Conservation (phyloP, 2,329 filamentous ascomycete genomes). For the Pseudogymnoascus sp. region DNA sequence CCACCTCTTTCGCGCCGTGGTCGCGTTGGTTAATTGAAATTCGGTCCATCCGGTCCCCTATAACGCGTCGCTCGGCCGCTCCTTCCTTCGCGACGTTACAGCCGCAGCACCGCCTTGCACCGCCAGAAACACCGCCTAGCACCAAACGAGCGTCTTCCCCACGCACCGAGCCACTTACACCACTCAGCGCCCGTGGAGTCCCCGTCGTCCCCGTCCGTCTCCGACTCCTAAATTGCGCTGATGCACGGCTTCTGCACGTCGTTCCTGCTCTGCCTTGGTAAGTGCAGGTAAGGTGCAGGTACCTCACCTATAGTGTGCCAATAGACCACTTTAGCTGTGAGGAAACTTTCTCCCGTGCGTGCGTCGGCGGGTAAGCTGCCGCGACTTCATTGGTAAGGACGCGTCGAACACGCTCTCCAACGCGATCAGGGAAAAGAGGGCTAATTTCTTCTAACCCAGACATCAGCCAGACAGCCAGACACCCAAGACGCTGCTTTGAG, state of each 20-base stretch:
- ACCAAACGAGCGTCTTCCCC: neutral
- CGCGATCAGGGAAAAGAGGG: neutral
- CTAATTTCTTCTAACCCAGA: neutral
- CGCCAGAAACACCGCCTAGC: neutral
- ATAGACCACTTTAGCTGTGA: neutral
- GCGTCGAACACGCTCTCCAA: neutral
- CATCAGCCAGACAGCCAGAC: neutral
- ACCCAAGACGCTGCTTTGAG: neutral
- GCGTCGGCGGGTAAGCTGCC: neutral
- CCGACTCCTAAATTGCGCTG: neutral
- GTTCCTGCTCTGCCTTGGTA: neutral
- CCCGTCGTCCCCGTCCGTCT: neutral
- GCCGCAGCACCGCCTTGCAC: neutral
- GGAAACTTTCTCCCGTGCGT: neutral
- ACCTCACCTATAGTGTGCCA: neutral
- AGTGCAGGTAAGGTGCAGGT: neutral
- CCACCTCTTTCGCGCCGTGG: neutral
- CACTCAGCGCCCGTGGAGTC: neutral
- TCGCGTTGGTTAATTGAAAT: neutral
- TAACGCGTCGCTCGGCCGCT: neutral
- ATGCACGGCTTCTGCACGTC: slow-evolving; percentile 4
- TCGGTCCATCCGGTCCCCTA: neutral
- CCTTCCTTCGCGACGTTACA: neutral
- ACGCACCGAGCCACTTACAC: neutral
- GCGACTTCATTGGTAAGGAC: slow-evolving; percentile 2